Evolutionary conservation across 352 stramenopile genomes (phyloP), one percentile per base, ranked within the genome.

Genomic region (Globisporangium splendens): DNA sequence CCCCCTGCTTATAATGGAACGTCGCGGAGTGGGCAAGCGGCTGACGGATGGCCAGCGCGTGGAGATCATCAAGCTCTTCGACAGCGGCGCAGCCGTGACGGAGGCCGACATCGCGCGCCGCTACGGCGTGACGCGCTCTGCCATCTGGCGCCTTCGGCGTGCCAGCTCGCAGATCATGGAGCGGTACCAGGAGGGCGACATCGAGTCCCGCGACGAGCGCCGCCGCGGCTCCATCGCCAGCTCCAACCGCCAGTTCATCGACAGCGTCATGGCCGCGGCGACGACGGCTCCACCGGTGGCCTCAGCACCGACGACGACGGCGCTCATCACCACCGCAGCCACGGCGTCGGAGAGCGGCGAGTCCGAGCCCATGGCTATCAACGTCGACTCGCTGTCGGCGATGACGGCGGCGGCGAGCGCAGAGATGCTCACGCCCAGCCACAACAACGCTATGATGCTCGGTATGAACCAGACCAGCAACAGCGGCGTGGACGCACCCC

Each of bases 1-100:
- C 24, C 24, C 20, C n/a, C 24, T 18, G 11, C 8, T 31, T 13
- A 57, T 5, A 14, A 75, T 75, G 66, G 70, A 73, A 35, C 70
- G 70, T 15, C 67, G 70, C 28, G 70, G 70, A 13, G 68, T 73
- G 53, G 70, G 72, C 47, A 78, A 78, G 61, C 72, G 72, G 18
- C 57, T 81, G 43, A 81, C 70, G 21, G 70, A 81, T 49, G 68
- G 68, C 13, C 72, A 81, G 62, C 72, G 70, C 54, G 65, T 81
- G 59, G 72, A 81, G 67, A 81, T 79, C 67, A 70, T 81, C 62
- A 73, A 81, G 62, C 53, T 79, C 28, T 72, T 77, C 50, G 63
- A 79, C 35, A 76, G 68, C 47, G 70, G 70, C 31, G 63, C 67
- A 50, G 56, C 48, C 33, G 59, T 81, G 42, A 75, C 64, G 4